These are phyloP conservation scores for Leptographium flavum DNA, from an alignment of 2,329 filamentous ascomycete species.

Conservation along the genomic window DNA sequence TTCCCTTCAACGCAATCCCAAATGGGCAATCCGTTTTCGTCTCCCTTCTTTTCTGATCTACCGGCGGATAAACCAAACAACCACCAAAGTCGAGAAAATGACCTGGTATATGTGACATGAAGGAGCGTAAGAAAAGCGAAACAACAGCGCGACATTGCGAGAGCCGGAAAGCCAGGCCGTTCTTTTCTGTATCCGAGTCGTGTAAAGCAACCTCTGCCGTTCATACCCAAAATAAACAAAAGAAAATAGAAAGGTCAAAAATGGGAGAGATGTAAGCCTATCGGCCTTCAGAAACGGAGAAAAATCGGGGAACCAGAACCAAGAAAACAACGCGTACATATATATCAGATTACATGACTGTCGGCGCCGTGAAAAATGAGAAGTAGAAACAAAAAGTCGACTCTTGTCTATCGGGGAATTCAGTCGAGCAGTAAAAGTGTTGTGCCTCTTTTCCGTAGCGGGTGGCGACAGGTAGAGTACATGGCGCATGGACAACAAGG, in stretches of 20 bases:
- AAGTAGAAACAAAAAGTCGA: background rate
- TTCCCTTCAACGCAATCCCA: background rate
- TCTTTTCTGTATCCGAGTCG: background rate
- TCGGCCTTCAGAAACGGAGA: background rate
- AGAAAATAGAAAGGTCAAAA: background rate
- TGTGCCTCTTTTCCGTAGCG: slow-evolving; percentile 5
- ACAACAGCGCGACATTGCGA: background rate
- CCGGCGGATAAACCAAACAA: background rate
- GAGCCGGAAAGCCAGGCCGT: background rate
- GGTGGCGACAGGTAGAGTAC: background rate
- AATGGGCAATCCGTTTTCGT: background rate
- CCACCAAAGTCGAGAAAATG: background rate
- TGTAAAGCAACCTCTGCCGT: background rate
- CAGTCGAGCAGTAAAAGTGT: slow-evolving; percentile 1
- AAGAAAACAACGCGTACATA: slow-evolving; percentile 1
- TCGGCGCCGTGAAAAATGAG: background rate
- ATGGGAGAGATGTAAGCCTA: background rate
- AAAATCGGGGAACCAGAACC: background rate
- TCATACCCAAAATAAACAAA: background rate
- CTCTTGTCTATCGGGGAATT: slow-evolving; percentile 8
- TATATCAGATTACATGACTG: slow-evolving; percentile 6
- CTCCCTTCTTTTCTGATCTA: slow-evolving; percentile 1
- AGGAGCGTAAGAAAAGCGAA: background rate
- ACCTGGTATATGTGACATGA: background rate
- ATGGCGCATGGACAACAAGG: background rate